Evolutionary conservation across 306 rosid species (phyloP).

Genomic region (Trifolium subterraneum): DNA sequence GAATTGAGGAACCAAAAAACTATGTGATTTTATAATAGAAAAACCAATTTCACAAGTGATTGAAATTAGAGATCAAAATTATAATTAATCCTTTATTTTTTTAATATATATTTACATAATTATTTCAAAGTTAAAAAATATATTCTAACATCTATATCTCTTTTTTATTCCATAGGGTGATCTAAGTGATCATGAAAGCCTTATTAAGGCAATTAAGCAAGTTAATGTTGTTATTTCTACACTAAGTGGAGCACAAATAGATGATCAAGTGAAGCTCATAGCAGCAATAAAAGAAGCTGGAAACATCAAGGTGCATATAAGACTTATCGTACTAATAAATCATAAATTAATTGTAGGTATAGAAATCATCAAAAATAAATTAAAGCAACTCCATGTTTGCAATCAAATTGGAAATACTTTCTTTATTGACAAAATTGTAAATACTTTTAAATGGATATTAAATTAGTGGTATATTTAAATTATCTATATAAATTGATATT

Average conservation of each 20-base stretch:
- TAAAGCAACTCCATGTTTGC: too few species aligned
- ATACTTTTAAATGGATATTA: neutral
- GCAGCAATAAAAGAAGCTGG: slow-evolving; percentile 60
- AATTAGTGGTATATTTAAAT: neutral
- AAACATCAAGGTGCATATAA: slow-evolving; percentile 48
- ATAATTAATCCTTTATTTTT: too few species aligned
- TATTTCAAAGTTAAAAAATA: neutral
- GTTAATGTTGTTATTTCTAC: slow-evolving; percentile 53
- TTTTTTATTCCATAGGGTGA: slow-evolving; percentile 41
- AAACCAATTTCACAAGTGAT: too few species aligned
- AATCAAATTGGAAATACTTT: too few species aligned
- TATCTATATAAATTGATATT: neutral
- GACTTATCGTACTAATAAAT: neutral
- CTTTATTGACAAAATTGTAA: too few species aligned
- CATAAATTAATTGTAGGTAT: too few species aligned
- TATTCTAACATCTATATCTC: neutral
- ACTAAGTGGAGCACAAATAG: slow-evolving; percentile 33
- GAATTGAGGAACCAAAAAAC: too few species aligned
- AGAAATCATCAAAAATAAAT: too few species aligned
- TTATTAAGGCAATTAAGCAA: slow-evolving; percentile 51
- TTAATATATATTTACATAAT: neutral
- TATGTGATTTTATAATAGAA: too few species aligned
- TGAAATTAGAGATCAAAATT: too few species aligned
- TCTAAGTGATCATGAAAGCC: slow-evolving; percentile 44
- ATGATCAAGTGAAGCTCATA: slow-evolving; percentile 49